Conservation (phyloP, 495 filamentous ascomycete genomes). For the Aspergillus campestris region DNA sequence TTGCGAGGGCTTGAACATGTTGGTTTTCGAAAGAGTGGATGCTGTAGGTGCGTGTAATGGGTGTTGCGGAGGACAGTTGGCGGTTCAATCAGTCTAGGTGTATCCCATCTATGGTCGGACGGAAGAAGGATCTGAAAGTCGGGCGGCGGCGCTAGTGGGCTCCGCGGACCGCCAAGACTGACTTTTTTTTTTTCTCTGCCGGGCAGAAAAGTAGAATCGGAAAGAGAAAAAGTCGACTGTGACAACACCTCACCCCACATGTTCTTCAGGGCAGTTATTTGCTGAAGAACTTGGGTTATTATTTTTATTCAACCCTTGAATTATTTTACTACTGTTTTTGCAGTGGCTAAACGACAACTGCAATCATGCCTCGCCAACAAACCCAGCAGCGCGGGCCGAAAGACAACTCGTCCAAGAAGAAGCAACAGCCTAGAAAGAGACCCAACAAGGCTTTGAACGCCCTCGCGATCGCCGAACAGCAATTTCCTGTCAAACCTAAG, state of each 20-base stretch:
- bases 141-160: constrained; percentile 20
- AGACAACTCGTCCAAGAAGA: constrained; percentile 40
- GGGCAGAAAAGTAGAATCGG: constrained; percentile 4
- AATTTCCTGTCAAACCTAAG: constrained; percentile 42
- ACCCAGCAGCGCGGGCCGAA: constrained; percentile 37
- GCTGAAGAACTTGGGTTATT: neutral
- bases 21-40: neutral
- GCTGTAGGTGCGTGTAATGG: too few relatives aligned
- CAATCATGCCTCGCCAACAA: constrained; percentile 61
- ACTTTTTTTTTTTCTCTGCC: constrained; percentile 29
- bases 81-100: too few relatives aligned
- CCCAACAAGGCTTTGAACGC: constrained; percentile 64
- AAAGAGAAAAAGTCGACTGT: constrained; percentile 18
- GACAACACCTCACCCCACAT: constrained; percentile 2
- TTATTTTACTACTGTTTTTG: constrained; percentile 4
- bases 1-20: constrained; percentile 62
- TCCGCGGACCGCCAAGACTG: constrained; percentile 28
- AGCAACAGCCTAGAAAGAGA: constrained; percentile 38
- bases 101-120: neutral
- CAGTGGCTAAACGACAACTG: constrained; percentile 2
- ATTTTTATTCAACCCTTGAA: neutral
- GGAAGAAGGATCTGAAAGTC: constrained; percentile 12
- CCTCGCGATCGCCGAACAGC: constrained; percentile 68
- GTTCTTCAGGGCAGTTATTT: neutral
- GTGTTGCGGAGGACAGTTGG: too few relatives aligned